Conservation (phyloP, 345 rosid species). For the Anacardium occidentale region DNA sequence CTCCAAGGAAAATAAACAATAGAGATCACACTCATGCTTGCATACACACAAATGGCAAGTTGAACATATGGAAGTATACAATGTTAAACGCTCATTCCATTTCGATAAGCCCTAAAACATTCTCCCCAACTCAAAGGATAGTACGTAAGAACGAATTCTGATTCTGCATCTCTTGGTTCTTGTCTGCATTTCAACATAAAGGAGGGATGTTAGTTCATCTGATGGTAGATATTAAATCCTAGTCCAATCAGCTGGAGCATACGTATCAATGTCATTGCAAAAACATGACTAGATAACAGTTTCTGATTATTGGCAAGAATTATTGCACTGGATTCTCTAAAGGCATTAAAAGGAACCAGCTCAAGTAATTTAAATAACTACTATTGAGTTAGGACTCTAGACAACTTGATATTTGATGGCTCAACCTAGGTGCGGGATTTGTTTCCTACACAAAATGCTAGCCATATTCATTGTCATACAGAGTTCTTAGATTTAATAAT, state of each 20-base stretch:
- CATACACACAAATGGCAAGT: neutral
- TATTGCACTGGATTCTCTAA: neutral
- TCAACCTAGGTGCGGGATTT: no score
- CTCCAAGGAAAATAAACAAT: neutral
- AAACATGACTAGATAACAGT: neutral
- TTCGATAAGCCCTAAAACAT: neutral
- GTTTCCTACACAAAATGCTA: neutral
- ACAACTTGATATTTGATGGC: neutral
- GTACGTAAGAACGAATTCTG: constrained; percentile 35
- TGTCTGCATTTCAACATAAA: constrained; percentile 23
- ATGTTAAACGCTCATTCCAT: neutral
- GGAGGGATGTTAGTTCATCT: neutral
- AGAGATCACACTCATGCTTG: neutral
- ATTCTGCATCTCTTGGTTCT: constrained; percentile 29
- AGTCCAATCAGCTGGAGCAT: neutral
- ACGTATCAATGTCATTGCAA: neutral
- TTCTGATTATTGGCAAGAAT: neutral
- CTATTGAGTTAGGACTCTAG: neutral
- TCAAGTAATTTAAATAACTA: neutral
- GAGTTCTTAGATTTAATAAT: neutral
- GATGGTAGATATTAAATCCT: neutral
- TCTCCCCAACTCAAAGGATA: constrained; percentile 29
- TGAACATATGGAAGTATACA: neutral
- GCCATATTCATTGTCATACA: neutral
- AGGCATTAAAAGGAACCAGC: neutral